phyloP scores from a whole-genome alignment of 2,329 filamentous ascomycete species.

The Onygena corvina region DNA sequence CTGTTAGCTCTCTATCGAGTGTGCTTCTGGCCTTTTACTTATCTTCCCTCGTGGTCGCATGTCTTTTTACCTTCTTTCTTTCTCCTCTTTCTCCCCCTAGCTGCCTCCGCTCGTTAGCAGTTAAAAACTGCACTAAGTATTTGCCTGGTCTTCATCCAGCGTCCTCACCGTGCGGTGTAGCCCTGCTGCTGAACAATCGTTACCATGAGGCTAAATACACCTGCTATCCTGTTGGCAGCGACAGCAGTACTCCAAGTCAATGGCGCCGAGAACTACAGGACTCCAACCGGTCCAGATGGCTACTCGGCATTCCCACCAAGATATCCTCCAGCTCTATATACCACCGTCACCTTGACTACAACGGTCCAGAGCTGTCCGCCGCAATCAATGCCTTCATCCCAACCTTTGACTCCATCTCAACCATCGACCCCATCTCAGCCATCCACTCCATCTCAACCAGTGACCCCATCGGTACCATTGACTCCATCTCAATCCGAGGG shows the following conservation, averaged over 20 bases:
- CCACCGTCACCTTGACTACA: neutral
- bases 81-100: neutral
- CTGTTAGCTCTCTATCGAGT: neutral
- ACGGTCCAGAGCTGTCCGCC: constrained; percentile 1
- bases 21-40: neutral
- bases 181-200: neutral
- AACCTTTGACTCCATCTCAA: neutral
- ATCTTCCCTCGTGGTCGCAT: neutral
- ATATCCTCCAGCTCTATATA: neutral
- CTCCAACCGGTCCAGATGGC: neutral
- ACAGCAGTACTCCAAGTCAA: constrained; percentile 13
- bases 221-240: constrained; percentile 21
- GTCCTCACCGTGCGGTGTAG: neutral
- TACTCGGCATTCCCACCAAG: neutral
- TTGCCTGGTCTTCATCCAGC: neutral
- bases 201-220: constrained; percentile 8
- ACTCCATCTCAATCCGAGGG: too few relatives aligned
- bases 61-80: neutral
- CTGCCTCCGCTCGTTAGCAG: neutral
- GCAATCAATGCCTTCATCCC: neutral
- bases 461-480: too few relatives aligned
- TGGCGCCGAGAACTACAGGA: constrained; percentile 15
- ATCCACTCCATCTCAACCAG: too few relatives aligned
- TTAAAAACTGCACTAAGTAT: neutral
- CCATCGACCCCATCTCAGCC: neutral